Conservation (phyloP, 2,329 filamentous ascomycete species). For the Microcyclospora pomicola region DNA sequence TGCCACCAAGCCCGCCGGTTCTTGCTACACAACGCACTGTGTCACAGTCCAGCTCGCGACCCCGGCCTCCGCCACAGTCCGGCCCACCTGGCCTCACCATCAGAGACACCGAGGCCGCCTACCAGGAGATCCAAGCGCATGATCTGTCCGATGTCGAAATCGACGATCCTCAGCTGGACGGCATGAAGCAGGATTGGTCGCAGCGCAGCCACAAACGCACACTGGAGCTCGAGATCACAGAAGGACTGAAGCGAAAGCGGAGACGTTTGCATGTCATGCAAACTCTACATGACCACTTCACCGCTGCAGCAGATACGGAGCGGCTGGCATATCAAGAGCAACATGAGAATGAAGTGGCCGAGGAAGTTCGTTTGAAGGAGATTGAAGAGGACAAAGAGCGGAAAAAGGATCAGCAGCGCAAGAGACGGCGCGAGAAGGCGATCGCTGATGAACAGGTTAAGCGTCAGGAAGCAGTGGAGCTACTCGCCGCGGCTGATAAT, state of each 20-base stretch:
- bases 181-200: constrained; percentile 40
- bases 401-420: constrained; percentile 99
- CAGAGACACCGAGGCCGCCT: constrained; percentile 43
- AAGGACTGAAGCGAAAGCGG: constrained; percentile 54
- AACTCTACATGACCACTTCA: constrained; percentile 45
- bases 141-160: constrained; percentile 48
- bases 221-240: constrained; percentile 48
- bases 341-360: constrained; percentile 67
- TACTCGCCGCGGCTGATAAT: constrained; percentile 65
- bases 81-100: constrained; percentile 24
- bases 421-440: constrained; percentile 86
- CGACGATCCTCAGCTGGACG: constrained; percentile 39
- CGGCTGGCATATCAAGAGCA: constrained; percentile 62
- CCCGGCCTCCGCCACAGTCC: constrained; percentile 12
- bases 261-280: constrained; percentile 43
- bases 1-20: not conserved
- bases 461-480: constrained; percentile 63
- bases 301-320: constrained; percentile 54
- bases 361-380: constrained; percentile 80
- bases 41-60: not conserved
- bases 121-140: constrained; percentile 47
- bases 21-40: not conserved
- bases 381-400: constrained; percentile 92
- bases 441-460: constrained; percentile 79
- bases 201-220: constrained; percentile 51